A percentile compares a stretch with the other conserved stretches of the same genome.
Conservation (phyloP, 2,329 filamentous ascomycete species). For the Claviceps paspali region DNA sequence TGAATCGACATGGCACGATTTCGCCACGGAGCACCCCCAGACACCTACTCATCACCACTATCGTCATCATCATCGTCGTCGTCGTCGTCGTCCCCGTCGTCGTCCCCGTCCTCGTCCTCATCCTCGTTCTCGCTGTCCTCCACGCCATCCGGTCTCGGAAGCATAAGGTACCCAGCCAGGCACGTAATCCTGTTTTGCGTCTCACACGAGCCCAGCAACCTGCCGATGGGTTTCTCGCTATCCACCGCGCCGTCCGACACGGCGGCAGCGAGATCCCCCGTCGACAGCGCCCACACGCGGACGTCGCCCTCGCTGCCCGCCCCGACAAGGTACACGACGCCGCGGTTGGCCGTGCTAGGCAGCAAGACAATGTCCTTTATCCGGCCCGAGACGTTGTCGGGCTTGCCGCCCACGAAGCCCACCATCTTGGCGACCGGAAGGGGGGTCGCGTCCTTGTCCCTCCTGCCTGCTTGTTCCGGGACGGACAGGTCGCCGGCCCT, state of each 20-base stretch:
- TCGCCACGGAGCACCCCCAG: too few relatives aligned
- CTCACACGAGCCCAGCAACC: constrained; percentile 61
- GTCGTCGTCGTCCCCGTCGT: constrained; percentile 20
- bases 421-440: constrained; percentile 49
- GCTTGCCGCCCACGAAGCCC: constrained; percentile 64
- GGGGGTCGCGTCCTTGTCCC: too few relatives aligned
- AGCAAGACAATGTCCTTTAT: constrained; percentile 81
- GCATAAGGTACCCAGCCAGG: constrained; percentile 73
- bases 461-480: too few relatives aligned
- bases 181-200: constrained; percentile 86
- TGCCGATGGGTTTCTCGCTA: constrained; percentile 38
- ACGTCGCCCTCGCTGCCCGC: constrained; percentile 76
- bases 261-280: constrained; percentile 23
- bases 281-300: constrained; percentile 54
- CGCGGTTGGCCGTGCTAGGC: constrained; percentile 21
- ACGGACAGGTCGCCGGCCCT: constrained; percentile 29
- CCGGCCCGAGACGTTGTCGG: constrained; percentile 49
- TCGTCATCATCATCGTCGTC: too few relatives aligned
- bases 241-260: too few relatives aligned
- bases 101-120: constrained; percentile 24
- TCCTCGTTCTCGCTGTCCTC: constrained; percentile 42
- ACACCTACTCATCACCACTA: constrained; percentile 1
- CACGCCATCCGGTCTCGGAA: constrained; percentile 45
- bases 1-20: too few relatives aligned
- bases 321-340: constrained; percentile 45